These are phyloP conservation scores for Piper longum DNA, from an alignment of 164 flowering plant genomes.

Conservation along the genomic window DNA sequence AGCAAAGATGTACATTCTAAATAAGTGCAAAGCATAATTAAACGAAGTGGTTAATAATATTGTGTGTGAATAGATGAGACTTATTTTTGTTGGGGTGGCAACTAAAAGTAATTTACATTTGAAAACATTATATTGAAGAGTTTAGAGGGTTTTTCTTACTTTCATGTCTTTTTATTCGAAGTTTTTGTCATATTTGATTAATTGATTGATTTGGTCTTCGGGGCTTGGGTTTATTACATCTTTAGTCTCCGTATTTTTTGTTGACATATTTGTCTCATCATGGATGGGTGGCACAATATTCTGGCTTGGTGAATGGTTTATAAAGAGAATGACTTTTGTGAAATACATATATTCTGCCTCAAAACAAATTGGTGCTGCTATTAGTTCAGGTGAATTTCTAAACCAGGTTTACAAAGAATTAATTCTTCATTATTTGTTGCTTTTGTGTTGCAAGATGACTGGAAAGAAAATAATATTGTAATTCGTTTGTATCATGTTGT, in stretches of 20 bases:
- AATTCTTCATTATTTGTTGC: not conserved
- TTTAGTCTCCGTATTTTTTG: slow-evolving; percentile 35
- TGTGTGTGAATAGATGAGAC: too few relatives aligned
- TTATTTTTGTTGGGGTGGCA: too few relatives aligned
- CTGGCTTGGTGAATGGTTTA: slow-evolving; percentile 3
- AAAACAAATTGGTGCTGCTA: slow-evolving; percentile 46
- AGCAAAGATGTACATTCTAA: not conserved
- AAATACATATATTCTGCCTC: slow-evolving; percentile 39
- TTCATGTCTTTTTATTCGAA: not conserved
- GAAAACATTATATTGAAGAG: not conserved
- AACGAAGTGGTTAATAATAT: too few relatives aligned
- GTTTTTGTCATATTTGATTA: not conserved
- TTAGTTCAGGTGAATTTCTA: slow-evolving; percentile 30
- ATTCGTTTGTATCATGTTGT: not conserved
- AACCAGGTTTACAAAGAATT: not conserved
- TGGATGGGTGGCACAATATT: slow-evolving; percentile 47
- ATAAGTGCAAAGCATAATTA: not conserved
- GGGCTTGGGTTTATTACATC: slow-evolving; percentile 48
- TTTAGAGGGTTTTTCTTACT: not conserved
- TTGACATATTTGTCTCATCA: slow-evolving; percentile 45
- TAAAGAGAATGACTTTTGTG: slow-evolving; percentile 40
- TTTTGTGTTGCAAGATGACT: not conserved
- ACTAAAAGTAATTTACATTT: too few relatives aligned
- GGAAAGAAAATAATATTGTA: not conserved
- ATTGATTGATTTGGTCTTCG: slow-evolving; percentile 2